These are phyloP conservation scores for Nicotiana tomentosiformis DNA, from an alignment of 257 asterid genomes.

Conservation along the genomic window DNA sequence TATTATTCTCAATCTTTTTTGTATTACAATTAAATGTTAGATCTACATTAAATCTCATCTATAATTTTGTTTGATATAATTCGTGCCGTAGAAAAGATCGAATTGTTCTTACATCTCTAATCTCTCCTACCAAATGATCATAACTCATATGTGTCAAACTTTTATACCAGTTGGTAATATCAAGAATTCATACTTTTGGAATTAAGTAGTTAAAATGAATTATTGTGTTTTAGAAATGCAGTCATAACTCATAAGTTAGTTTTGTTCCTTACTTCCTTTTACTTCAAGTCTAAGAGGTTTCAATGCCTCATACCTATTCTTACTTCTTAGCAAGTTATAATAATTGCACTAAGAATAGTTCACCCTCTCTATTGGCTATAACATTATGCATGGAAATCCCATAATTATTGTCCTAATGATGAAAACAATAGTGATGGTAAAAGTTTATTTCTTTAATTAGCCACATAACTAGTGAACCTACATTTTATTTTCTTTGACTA, in stretches of 20 bases:
- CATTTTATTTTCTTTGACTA: not conserved
- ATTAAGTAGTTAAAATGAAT: not conserved
- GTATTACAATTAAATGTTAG: not conserved
- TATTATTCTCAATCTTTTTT: not conserved
- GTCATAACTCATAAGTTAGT: not conserved
- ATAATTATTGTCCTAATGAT: constrained; percentile 5
- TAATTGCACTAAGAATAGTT: not conserved
- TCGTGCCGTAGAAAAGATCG: not conserved
- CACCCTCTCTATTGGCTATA: not conserved
- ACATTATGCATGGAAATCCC: constrained; percentile 1
- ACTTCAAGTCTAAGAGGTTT: not conserved
- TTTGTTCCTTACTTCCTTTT: constrained; percentile 4
- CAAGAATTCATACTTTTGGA: not conserved
- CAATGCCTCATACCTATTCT: not conserved
- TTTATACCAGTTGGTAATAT: not conserved
- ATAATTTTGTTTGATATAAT: not conserved
- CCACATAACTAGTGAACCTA: not conserved
- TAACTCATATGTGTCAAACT: no score
- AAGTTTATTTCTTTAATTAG: not conserved
- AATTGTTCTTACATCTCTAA: not conserved
- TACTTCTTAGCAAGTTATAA: not conserved
- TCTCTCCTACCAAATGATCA: not conserved
- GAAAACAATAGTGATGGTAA: not conserved
- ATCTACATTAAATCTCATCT: not conserved
- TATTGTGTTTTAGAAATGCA: not conserved